Conservation (phyloP, 768 basidiomycete genomes). For the Erythrobasidium yunnanense region DNA sequence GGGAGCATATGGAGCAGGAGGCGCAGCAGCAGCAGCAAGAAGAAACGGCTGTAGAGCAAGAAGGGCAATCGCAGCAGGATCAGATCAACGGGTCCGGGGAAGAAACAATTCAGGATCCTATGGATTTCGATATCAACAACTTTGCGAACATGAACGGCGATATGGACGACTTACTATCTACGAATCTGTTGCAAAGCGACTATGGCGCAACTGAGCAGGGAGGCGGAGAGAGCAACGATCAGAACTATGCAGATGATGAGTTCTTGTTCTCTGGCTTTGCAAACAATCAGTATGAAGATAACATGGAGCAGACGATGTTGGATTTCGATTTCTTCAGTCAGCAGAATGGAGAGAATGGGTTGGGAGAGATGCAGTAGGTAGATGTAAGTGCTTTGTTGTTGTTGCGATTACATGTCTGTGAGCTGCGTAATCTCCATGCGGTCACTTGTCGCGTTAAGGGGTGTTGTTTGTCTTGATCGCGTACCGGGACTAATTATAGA, state of each 20-base stretch:
- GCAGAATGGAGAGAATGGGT: too few species aligned
- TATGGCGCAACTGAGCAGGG: not conserved
- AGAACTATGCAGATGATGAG: not conserved
- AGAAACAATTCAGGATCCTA: too few species aligned
- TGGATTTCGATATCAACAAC: too few species aligned
- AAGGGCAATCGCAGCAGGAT: not conserved
- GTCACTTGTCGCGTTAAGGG: too few species aligned
- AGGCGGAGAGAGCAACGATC: not conserved
- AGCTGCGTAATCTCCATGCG: too few species aligned
- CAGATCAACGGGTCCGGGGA: not conserved
- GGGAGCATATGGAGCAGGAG: not conserved
- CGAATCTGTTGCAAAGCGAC: not conserved
- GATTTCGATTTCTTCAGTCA: not conserved
- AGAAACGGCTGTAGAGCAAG: not conserved
- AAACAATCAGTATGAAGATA: not conserved
- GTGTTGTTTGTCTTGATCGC: too few species aligned
- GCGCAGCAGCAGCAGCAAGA: not conserved
- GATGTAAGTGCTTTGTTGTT: too few species aligned
- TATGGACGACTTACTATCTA: too few species aligned
- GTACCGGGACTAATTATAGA: too few species aligned
- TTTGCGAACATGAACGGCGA: too few species aligned
- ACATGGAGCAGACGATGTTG: not conserved
- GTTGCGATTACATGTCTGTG: too few species aligned
- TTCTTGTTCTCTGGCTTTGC: not conserved
- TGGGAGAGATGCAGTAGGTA: too few species aligned